Evolutionary conservation across 2,329 filamentous ascomycete species (phyloP), one percentile per base, ranked within the genome.

Genomic region (Fusarium coffeatum): DNA sequence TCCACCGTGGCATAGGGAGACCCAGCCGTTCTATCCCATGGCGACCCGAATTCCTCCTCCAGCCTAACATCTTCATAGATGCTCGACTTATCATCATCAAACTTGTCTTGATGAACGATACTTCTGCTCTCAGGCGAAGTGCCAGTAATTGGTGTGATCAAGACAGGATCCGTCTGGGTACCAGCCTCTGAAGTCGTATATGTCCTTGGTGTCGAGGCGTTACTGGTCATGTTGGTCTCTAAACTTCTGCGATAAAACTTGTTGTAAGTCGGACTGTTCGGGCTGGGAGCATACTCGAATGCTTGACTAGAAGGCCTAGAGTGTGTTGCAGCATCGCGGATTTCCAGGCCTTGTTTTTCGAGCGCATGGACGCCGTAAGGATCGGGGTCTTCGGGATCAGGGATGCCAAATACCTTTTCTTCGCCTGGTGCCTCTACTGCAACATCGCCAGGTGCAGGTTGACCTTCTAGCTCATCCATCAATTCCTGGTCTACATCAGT

Each of bases 281-380:
- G 78, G 25, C 78, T 81, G 8, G 80, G 80, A 11, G 74, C 71
- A 32, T 78, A 82, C 41, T 80, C 77, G 6, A 82, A 81, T 18
- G 76, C 72, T 51, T 78, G 65, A n/a, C 79, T 80, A 3, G 77
- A 69, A 4, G 79, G 78, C 5, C 79, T 74, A 4, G 77, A 77
- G 6, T 69, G 77, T 3, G 78, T 81, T 3, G 74, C 77, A 3
- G 80, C 79, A 13, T 82, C 80, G 8, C 76, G 74, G 11, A 82
- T 78, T 8, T 78, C 78, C 3, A 82, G 61, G 0, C 80, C 80
- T 51, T 81, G 73, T 40, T 74, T 77, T 55, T 81, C 76, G 8
- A 82, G 70, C 1, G 79, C 80, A 2, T 73, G 59, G 4, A 81
- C 79, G 2, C 80, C 80, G 42, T 76, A 82, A 0, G 80, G 80